Conservation (phyloP, 371 early-diverging fungal species). For the Rhizopus delemar region DNA sequence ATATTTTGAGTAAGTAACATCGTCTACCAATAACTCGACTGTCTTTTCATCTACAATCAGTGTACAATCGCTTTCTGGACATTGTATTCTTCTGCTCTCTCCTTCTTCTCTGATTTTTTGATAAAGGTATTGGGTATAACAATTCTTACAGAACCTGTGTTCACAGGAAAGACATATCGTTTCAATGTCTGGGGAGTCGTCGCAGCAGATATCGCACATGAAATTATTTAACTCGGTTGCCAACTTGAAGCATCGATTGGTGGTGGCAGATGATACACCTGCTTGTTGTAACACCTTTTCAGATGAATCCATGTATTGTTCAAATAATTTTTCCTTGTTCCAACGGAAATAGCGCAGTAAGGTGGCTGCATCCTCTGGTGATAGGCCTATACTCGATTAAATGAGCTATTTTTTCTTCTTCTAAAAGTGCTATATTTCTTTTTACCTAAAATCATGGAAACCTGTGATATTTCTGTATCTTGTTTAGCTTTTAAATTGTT, state of each 20-base stretch:
- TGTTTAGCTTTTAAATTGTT: slow-evolving; percentile 33
- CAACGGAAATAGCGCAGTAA: slow-evolving; percentile 82
- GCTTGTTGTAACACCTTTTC: slow-evolving; percentile 68
- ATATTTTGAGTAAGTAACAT: slow-evolving; percentile 61
- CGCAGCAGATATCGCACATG: slow-evolving; percentile 88
- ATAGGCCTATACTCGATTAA: slow-evolving; percentile 52
- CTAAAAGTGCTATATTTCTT: background rate
- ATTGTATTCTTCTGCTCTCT: slow-evolving; percentile 83
- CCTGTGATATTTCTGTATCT: slow-evolving; percentile 47
- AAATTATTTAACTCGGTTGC: slow-evolving; percentile 56
- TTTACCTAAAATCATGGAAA: slow-evolving; percentile 48
- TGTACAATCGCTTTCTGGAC: slow-evolving; percentile 79
- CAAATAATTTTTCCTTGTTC: slow-evolving; percentile 92
- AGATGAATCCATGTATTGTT: slow-evolving; percentile 82
- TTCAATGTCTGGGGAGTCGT: slow-evolving; percentile 58
- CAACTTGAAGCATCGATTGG: slow-evolving; percentile 17
- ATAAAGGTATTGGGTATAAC: slow-evolving; percentile 81
- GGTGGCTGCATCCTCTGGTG: slow-evolving; percentile 61
- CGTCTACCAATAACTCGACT: slow-evolving; percentile 64
- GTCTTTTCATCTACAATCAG: slow-evolving; percentile 81
- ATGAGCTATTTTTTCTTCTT: slow-evolving; percentile 1
- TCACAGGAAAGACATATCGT: slow-evolving; percentile 78
- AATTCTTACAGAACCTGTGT: slow-evolving; percentile 84
- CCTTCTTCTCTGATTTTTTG: slow-evolving; percentile 89
- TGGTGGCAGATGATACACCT: slow-evolving; percentile 62